Conservation (phyloP, 2,329 filamentous ascomycete species). For the Paraphaeosphaeria sporulosa region DNA sequence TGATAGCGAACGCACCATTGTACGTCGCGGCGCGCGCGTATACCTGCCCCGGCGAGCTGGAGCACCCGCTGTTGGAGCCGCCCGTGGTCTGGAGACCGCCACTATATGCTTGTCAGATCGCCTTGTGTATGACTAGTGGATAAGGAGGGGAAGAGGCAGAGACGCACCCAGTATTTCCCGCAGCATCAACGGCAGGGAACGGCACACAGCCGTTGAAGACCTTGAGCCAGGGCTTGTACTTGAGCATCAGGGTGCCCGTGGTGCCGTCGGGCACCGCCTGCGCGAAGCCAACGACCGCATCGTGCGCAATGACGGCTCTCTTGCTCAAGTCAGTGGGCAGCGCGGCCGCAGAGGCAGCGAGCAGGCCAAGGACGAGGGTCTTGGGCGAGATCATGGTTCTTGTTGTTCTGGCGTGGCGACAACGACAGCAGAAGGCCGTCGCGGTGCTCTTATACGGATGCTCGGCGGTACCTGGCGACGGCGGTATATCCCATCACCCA, state of each 20-base stretch:
- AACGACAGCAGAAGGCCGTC: not conserved
- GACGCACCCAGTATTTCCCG: conserved; percentile 64
- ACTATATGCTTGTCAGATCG: conserved; percentile 38
- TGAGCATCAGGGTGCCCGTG: conserved; percentile 59
- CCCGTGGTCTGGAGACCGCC: conserved; percentile 56
- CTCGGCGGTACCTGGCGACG: not conserved
- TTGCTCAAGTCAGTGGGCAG: conserved; percentile 36
- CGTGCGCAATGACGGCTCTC: conserved; percentile 54
- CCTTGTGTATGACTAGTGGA: not conserved
- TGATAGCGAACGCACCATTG: conserved; percentile 55
- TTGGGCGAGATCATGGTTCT: conserved; percentile 32
- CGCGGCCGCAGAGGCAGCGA: conserved; percentile 30
- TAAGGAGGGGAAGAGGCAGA: not conserved
- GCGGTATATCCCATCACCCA: not conserved
- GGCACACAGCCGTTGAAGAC: conserved; percentile 68
- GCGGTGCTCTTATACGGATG: not conserved
- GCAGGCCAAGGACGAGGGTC: conserved; percentile 32
- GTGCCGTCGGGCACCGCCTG: conserved; percentile 60
- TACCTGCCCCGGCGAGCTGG: conserved; percentile 58
- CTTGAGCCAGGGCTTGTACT: conserved; percentile 64
- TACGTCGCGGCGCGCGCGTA: conserved; percentile 57
- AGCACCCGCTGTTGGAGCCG: conserved; percentile 49
- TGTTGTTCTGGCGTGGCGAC: not conserved
- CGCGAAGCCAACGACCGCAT: conserved; percentile 62
- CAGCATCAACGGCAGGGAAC: conserved; percentile 66